Percentiles rank a stretch among this genome's conserved stretches.
Conservation (phyloP, 2,329 filamentous ascomycete genomes). For the Alternaria sp. region DNA sequence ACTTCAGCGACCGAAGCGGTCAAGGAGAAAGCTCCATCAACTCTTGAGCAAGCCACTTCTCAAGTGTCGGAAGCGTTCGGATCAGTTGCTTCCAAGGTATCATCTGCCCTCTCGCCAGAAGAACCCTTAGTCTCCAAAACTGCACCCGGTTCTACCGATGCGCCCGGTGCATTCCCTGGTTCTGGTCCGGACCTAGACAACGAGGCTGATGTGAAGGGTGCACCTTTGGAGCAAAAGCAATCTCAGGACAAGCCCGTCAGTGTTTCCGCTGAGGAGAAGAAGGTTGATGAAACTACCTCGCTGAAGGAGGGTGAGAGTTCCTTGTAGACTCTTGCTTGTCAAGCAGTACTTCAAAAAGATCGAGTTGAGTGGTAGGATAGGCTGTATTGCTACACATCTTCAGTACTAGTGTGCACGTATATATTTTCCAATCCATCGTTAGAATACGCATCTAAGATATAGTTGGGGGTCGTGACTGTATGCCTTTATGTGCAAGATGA, state of each 20-base stretch:
- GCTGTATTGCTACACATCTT: not conserved
- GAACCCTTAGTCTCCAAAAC: conserved; percentile 20
- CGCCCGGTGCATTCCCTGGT: conserved; percentile 29
- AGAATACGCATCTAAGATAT: not conserved
- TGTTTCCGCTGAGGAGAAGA: conserved; percentile 1
- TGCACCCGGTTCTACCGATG: conserved; percentile 20
- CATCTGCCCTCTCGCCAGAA: conserved; percentile 5
- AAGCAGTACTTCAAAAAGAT: not conserved
- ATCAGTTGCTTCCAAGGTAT: conserved; percentile 2
- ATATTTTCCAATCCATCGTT: not conserved
- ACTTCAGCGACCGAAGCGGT: conserved; percentile 3
- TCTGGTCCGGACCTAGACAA: conserved; percentile 12
- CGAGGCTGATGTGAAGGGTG: not conserved
- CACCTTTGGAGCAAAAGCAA: conserved; percentile 12
- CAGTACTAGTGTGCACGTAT: not conserved
- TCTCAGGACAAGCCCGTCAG: not conserved
- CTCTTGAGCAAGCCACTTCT: conserved; percentile 5
- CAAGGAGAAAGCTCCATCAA: not conserved
- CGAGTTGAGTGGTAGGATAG: not conserved
- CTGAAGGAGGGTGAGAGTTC: conserved; percentile 6
- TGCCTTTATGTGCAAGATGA: not conserved
- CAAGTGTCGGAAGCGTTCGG: conserved; percentile 1
- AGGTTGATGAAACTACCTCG: conserved; percentile 4
- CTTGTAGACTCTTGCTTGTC: conserved; percentile 10
- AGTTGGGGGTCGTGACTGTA: not conserved